These are phyloP conservation scores for Persicaria tinctoria DNA, from an alignment of 148 eudicot species.

Conservation along the genomic window DNA sequence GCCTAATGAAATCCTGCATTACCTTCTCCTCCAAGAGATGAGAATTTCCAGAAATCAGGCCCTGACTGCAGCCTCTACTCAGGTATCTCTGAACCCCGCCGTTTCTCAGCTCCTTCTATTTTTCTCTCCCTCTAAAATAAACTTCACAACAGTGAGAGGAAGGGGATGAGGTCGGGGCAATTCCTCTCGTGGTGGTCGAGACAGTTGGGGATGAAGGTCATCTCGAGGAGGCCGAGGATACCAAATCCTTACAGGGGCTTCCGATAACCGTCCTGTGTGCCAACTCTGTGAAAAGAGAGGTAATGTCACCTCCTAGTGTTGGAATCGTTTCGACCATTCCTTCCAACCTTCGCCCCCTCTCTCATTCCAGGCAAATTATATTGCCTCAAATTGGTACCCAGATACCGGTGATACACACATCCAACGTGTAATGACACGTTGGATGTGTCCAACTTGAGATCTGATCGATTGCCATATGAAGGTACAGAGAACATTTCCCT, in stretches of 20 bases:
- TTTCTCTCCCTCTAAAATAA: not conserved
- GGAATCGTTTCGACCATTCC: too few species aligned
- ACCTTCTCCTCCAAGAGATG: not conserved
- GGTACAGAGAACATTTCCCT: not conserved
- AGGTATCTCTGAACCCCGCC: not conserved
- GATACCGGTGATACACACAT: not conserved
- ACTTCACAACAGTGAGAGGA: not conserved
- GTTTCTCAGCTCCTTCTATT: too few species aligned
- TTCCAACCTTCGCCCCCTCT: too few species aligned
- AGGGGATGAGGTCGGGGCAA: not conserved
- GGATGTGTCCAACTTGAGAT: not conserved
- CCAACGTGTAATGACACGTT: not conserved
- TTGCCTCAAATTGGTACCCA: not conserved
- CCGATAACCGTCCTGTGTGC: too few species aligned
- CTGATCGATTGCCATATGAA: not conserved
- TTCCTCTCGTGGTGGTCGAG: too few species aligned
- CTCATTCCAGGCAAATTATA: too few species aligned
- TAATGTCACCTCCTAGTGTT: too few species aligned
- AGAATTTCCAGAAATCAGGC: not conserved
- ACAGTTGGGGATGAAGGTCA: too few species aligned
- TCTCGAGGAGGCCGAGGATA: too few species aligned
- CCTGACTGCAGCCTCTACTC: not conserved
- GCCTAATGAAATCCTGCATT: not conserved
- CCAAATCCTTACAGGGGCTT: too few species aligned
- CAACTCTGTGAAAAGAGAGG: too few species aligned